Conservation (phyloP, 2,329 filamentous ascomycete genomes). For the Aaosphaeria pasadenensis region DNA sequence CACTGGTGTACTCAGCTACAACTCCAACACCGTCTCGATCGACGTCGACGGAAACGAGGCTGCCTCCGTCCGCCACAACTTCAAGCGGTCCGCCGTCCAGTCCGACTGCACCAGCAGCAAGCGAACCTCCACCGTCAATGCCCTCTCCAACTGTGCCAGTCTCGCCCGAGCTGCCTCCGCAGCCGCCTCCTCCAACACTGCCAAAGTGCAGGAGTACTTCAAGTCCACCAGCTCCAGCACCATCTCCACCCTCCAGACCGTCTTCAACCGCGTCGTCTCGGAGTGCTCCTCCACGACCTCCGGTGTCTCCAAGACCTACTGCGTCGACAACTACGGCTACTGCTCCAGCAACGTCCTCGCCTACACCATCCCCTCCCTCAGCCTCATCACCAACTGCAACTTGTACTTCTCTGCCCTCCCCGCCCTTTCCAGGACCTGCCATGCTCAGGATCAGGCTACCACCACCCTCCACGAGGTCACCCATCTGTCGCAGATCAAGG, state of each 20-base stretch:
- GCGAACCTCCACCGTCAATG: conserved; percentile 44
- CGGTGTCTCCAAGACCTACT: conserved; percentile 55
- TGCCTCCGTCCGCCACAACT: conserved; percentile 46
- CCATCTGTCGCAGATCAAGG: conserved; percentile 54
- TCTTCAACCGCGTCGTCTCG: conserved; percentile 50
- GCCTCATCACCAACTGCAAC: conserved; percentile 58
- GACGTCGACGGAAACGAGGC: conserved; percentile 55
- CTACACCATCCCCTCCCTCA: conserved; percentile 54
- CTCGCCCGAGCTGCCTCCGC: conserved; percentile 52
- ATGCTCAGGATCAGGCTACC: conserved; percentile 61
- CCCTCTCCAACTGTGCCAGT: conserved; percentile 51
- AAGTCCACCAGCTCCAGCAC: conserved; percentile 50
- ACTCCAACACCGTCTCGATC: conserved; percentile 56
- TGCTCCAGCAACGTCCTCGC: conserved; percentile 54
- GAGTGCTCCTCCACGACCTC: conserved; percentile 53
- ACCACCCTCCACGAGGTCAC: conserved; percentile 64
- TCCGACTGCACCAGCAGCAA: conserved; percentile 53
- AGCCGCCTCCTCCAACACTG: conserved; percentile 49
- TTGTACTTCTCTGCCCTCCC: conserved; percentile 55
- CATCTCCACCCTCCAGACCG: conserved; percentile 49
- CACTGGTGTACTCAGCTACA: conserved; percentile 53
- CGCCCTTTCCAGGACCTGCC: conserved; percentile 49
- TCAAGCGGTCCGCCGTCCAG: conserved; percentile 54
- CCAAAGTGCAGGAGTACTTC: conserved; percentile 60
- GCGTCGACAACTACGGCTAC: conserved; percentile 52